Percentiles rank a stretch among this genome's conserved stretches.
These are phyloP conservation scores for Neurospora sp. DNA, from an alignment of 495 filamentous ascomycete genomes.

Conservation along the genomic window DNA sequence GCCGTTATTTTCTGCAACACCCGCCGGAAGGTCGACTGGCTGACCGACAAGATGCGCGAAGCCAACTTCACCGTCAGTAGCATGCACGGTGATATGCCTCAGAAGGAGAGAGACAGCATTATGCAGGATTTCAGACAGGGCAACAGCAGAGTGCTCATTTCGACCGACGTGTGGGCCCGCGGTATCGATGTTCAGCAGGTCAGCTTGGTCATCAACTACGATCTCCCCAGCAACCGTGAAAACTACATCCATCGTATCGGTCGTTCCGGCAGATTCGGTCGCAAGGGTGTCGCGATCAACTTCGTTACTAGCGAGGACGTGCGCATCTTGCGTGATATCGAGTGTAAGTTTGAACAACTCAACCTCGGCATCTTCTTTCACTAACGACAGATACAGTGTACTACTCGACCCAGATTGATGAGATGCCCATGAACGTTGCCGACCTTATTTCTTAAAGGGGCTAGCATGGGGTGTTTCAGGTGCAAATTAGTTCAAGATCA, in stretches of 20 bases:
- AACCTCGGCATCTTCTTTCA: neutral
- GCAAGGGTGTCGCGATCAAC: slow-evolving; percentile 99
- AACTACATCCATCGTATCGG: slow-evolving; percentile 99
- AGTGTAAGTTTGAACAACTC: slow-evolving; percentile 35
- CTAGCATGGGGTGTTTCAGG: neutral
- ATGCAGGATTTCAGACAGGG: slow-evolving; percentile 99
- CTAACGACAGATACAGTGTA: slow-evolving; percentile 34
- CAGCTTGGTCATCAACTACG: slow-evolving; percentile 99
- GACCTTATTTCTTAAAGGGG: slow-evolving; percentile 45
- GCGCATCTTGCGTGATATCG: slow-evolving; percentile 98
- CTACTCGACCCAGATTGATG: slow-evolving; percentile 74
- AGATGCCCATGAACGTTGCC: slow-evolving; percentile 82
- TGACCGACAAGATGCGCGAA: slow-evolving; percentile 95
- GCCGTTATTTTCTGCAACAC: slow-evolving; percentile 99
- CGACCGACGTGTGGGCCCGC: slow-evolving; percentile 93
- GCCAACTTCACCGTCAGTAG: slow-evolving; percentile 98
- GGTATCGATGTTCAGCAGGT: slow-evolving; percentile 99
- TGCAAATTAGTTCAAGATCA: neutral
- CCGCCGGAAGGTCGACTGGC: slow-evolving; percentile 98
- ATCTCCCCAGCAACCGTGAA: slow-evolving; percentile 95
- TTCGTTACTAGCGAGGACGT: slow-evolving; percentile 99
- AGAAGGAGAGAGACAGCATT: slow-evolving; percentile 92
- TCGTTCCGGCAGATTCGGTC: slow-evolving; percentile 96
- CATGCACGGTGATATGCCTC: slow-evolving; percentile 99
- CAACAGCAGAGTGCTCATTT: slow-evolving; percentile 94